phyloP scores from a whole-genome alignment of 2,329 filamentous ascomycete genomes.

The Lachnellula cervina region DNA sequence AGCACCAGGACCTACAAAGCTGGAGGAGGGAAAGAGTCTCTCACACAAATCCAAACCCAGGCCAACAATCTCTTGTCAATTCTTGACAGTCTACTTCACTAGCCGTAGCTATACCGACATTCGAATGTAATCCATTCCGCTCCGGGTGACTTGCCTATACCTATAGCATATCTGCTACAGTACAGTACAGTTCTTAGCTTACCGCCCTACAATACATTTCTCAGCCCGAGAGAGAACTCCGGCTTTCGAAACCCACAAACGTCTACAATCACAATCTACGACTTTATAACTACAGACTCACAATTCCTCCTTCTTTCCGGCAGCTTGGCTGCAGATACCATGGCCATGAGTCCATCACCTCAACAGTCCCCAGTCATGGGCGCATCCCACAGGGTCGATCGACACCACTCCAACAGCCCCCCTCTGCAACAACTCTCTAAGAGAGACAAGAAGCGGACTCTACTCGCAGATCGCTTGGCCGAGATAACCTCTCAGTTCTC shows the following conservation, averaged over 20 bases:
- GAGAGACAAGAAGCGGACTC: slow-evolving; percentile 82
- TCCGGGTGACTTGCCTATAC: too few relatives aligned
- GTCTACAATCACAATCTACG: not conserved
- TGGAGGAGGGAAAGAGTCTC: not conserved
- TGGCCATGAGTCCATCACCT: slow-evolving; percentile 30
- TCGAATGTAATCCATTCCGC: too few relatives aligned
- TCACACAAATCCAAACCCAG: not conserved
- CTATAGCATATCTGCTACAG: too few relatives aligned
- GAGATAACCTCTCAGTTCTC: slow-evolving; percentile 73
- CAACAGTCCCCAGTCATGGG: slow-evolving; percentile 26
- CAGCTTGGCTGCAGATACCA: slow-evolving; percentile 1
- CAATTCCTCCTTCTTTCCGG: not conserved
- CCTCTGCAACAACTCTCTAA: slow-evolving; percentile 53
- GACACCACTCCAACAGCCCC: slow-evolving; percentile 29
- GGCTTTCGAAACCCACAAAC: not conserved
- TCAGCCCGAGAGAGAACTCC: not conserved
- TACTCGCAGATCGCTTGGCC: slow-evolving; percentile 72
- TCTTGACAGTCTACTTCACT: too few relatives aligned
- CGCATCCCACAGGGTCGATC: slow-evolving; percentile 21
- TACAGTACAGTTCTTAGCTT: not conserved
- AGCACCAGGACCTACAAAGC: too few relatives aligned
- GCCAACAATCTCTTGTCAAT: too few relatives aligned
- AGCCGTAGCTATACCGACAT: not conserved
- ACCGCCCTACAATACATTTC: not conserved
- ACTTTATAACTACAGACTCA: not conserved